These are phyloP conservation scores for Colletotrichum tabaci DNA, from an alignment of 2,329 filamentous ascomycete genomes.

Conservation along the genomic window DNA sequence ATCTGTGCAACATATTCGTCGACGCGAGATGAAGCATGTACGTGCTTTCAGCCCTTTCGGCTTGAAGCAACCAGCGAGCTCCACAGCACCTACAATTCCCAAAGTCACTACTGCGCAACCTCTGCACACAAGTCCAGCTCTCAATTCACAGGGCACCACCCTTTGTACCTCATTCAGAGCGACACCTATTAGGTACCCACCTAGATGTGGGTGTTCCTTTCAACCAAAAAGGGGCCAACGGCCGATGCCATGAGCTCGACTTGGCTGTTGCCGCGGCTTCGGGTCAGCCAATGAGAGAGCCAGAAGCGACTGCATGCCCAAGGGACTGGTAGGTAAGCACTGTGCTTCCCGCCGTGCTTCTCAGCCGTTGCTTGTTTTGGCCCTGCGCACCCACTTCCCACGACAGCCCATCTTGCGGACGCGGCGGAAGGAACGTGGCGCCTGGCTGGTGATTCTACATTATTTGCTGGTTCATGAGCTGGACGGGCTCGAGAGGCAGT, in stretches of 20 bases:
- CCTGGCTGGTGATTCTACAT: not conserved
- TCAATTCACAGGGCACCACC: not conserved
- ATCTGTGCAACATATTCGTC: not conserved
- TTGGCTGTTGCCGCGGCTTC: not conserved
- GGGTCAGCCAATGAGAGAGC: slow-evolving; percentile 29
- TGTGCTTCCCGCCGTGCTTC: slow-evolving; percentile 1
- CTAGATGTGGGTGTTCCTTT: not conserved
- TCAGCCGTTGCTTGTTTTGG: not conserved
- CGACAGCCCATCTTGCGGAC: not conserved
- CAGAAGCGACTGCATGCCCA: slow-evolving; percentile 29
- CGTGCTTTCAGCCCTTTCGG: not conserved
- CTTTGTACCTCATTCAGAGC: too few species aligned
- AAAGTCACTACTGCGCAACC: not conserved
- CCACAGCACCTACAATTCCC: not conserved
- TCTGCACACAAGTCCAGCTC: not conserved
- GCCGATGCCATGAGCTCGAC: slow-evolving; percentile 8
- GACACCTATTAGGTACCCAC: too few species aligned
- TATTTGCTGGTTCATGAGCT: not conserved
- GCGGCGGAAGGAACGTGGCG: not conserved
- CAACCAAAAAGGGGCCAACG: not conserved
- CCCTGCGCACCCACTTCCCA: not conserved
- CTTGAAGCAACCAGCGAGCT: not conserved
- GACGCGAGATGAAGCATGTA: not conserved
- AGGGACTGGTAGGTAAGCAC: slow-evolving; percentile 29
- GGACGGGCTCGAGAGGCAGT: too few species aligned